phyloP scores from a whole-genome alignment of 2,329 filamentous ascomycete genomes.

The Neofusicoccum sp. region DNA sequence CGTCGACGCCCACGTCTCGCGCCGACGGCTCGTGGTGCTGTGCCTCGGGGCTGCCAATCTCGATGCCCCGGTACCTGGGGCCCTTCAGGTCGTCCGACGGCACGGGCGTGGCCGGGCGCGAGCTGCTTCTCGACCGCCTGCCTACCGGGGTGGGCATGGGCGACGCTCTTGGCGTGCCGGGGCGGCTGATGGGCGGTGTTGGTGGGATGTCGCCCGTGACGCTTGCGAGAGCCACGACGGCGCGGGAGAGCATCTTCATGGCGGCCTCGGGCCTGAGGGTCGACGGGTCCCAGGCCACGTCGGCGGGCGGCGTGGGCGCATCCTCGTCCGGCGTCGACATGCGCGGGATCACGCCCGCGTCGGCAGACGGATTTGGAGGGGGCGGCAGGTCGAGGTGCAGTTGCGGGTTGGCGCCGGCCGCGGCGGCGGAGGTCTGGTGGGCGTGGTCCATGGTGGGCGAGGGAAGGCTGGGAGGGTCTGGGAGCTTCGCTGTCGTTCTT shows the following conservation, averaged over 20 bases:
- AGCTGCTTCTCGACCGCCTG: conserved; percentile 27
- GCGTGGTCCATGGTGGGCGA: background rate
- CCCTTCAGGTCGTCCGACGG: conserved; percentile 41
- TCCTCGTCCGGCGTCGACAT: conserved; percentile 33
- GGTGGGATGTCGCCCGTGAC: conserved; percentile 76
- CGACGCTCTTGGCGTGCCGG: conserved; percentile 52
- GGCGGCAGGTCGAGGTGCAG: conserved; percentile 25
- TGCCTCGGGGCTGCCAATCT: conserved; percentile 52
- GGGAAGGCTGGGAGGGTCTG: background rate
- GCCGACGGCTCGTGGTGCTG: conserved; percentile 48
- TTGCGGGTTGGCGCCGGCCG: background rate
- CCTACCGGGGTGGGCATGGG: background rate
- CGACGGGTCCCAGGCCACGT: conserved; percentile 65
- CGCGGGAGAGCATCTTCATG: conserved; percentile 71
- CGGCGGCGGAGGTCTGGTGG: background rate
- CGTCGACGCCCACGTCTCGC: conserved; percentile 58
- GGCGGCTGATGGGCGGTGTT: conserved; percentile 67
- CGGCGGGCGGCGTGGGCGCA: conserved; percentile 38
- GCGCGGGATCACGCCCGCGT: conserved; percentile 40
- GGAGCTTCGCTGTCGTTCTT: background rate
- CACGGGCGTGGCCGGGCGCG: conserved; percentile 39
- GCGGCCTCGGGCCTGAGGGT: conserved; percentile 70
- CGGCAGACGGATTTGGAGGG: conserved; percentile 40
- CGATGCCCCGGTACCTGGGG: conserved; percentile 33
- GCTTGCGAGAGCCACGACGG: conserved; percentile 59